Base-by-base conservation (phyloP, 2,329 filamentous ascomycete species). In the Camptophora hylomeconis region DNA sequence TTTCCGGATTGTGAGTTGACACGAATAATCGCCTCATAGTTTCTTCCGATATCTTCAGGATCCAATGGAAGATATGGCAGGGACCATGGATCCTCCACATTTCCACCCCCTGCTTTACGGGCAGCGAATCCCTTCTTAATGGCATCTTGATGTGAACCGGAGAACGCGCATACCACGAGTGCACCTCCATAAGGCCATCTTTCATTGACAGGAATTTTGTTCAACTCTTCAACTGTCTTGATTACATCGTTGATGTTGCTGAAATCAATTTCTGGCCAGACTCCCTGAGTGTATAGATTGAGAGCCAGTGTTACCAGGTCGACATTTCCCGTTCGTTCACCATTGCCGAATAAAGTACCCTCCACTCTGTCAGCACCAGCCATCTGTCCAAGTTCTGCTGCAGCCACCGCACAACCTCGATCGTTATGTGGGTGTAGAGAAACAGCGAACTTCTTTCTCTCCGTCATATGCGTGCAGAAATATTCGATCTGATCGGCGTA, bases 1-100 rank as follows among this genome's bases (percentile, higher is more conserved):
- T 98, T 95, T 41, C 87, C 87, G 45, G 75, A 82, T 54, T 95
- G 87, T 11, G 82, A 92, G 65, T 95, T 98, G 69, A 95, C 87
- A 36, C 87, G 80, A 51, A 95, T 95, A 50, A 95, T 80, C 35
- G 87, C 87, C 58, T 95, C 86, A 69, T 95, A 95, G n/a, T 77
- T 94, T 33, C 87, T 75, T 28, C 87, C 87, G 40, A 95, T 93
- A 49, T 95, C 87, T 48, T 80, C 69, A 4, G 87, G 87, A 49
- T 95, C 87, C 45, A 95, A 69, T 8, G 87, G 87, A 26, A 95
- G 75, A 51, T 95, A 95, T 0, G 87, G 87, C 20, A 94, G 68
- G 44, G 80, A 63, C 87, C 87, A 95, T 21, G 59, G 62, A 47
- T 75, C 72, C 32, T 87, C 72, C 48, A 68, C 61, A 4, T 57